Evolutionary conservation across 352 stramenopile genomes (phyloP).

Genomic region (Aphanomyces stellatus): DNA sequence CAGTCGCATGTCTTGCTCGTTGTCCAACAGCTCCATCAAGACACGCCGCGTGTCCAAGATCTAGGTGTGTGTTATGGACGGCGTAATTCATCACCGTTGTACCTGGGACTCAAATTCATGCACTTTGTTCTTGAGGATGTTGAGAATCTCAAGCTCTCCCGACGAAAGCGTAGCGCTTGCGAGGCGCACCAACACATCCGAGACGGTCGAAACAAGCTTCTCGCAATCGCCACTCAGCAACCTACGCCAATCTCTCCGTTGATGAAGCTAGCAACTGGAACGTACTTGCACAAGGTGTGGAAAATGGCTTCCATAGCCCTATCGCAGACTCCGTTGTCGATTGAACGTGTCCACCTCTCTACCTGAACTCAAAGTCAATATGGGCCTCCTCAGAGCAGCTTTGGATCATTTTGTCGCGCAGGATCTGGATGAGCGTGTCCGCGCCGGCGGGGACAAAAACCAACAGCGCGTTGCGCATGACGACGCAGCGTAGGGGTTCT

Average conservation of each 20-base stretch:
- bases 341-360: too few relatives aligned
- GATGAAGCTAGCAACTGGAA: not conserved
- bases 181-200: slow-evolving; percentile 22
- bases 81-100: too few relatives aligned
- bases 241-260: not conserved
- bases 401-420: slow-evolving; percentile 31
- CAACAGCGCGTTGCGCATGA: slow-evolving; percentile 35
- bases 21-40: slow-evolving; percentile 56
- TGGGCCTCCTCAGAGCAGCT: slow-evolving; percentile 11
- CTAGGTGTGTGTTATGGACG: too few relatives aligned
- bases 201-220: slow-evolving; percentile 22
- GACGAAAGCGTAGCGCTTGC: slow-evolving; percentile 25
- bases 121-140: slow-evolving; percentile 34
- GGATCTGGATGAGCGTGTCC: slow-evolving; percentile 34
- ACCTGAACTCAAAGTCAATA: slow-evolving; percentile 19
- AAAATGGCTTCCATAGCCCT: slow-evolving; percentile 20
- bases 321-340: too few relatives aligned
- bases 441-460: slow-evolving; percentile 39
- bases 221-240: slow-evolving; percentile 28
- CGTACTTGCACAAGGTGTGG: slow-evolving; percentile 18
- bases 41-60: slow-evolving; percentile 28
- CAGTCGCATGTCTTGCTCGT: slow-evolving; percentile 52
- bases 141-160: slow-evolving; percentile 31
- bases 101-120: slow-evolving; percentile 32
- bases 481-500: slow-evolving; percentile 38